A percentile compares a stretch with the other conserved stretches of the same genome.
phyloP scores from a whole-genome alignment of 257 asterid species.

The Echites panduratus region DNA sequence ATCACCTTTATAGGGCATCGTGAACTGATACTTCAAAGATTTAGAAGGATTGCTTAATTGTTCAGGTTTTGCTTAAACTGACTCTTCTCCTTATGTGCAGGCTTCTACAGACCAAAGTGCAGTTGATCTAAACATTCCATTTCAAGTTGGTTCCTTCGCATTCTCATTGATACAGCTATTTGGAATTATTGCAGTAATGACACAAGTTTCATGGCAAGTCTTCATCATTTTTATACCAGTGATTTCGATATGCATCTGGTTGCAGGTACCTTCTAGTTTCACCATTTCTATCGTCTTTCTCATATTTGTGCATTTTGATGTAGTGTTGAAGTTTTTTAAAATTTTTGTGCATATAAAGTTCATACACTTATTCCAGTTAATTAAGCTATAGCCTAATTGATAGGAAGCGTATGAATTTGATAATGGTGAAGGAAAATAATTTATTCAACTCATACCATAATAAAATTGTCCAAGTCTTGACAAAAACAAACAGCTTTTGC shows the following conservation, averaged over 20 bases:
- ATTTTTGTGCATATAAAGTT: not conserved
- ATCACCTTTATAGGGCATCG: not conserved
- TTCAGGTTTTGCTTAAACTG: constrained; percentile 1
- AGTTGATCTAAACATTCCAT: constrained; percentile 57
- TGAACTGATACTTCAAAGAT: not conserved
- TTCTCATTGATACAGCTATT: constrained; percentile 63
- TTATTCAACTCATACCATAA: not conserved
- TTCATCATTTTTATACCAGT: constrained; percentile 69
- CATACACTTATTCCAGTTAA: not conserved
- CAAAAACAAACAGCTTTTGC: not conserved
- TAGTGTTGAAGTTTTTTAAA: not conserved
- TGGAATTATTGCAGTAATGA: constrained; percentile 76
- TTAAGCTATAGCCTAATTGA: not conserved
- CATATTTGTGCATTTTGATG: not conserved
- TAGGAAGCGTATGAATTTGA: not conserved
- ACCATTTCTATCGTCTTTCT: not conserved
- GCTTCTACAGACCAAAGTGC: constrained; percentile 89
- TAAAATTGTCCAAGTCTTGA: not conserved
- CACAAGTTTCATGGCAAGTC: constrained; percentile 86
- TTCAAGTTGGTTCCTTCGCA: constrained; percentile 47
- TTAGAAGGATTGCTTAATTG: not conserved
- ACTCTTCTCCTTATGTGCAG: constrained; percentile 32
- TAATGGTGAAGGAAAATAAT: not conserved
- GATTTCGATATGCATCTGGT: constrained; percentile 57
- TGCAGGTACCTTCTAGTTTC: constrained; percentile 47